Evolutionary conservation across 2,329 filamentous ascomycete species (phyloP).

Genomic region (Alternaria brassicicola): DNA sequence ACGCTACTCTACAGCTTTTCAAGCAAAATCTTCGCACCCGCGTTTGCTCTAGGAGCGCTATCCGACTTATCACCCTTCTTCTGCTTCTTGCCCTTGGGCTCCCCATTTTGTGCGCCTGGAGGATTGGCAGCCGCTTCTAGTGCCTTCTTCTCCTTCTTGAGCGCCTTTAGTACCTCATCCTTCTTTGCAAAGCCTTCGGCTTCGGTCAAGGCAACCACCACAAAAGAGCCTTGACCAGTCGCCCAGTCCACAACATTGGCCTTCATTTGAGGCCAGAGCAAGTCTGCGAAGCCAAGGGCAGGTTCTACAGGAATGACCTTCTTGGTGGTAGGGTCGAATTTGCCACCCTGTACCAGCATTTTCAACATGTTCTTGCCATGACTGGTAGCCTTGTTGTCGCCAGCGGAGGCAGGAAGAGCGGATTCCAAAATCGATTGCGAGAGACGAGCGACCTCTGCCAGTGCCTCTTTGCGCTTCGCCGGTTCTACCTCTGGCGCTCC

Average conservation of each 20-base stretch:
- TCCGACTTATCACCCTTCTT: conserved; percentile 50
- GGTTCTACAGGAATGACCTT: conserved; percentile 73
- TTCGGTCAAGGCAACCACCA: conserved; percentile 81
- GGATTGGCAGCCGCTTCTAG: conserved; percentile 69
- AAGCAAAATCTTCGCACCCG: conserved; percentile 55
- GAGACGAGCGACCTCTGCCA: conserved; percentile 67
- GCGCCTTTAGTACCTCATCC: conserved; percentile 68
- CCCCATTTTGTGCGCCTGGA: conserved; percentile 50
- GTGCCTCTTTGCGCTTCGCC: conserved; percentile 58
- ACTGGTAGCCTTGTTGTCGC: conserved; percentile 57
- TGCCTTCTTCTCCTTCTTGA: conserved; percentile 75
- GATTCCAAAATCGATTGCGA: conserved; percentile 41
- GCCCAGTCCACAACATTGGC: conserved; percentile 81
- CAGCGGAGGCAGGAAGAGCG: conserved; percentile 41
- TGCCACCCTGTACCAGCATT: conserved; percentile 85
- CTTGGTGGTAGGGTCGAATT: conserved; percentile 77
- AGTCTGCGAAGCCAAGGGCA: conserved; percentile 77
- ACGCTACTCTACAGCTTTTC: conserved; percentile 44
- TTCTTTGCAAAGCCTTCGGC: conserved; percentile 69
- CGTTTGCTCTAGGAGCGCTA: conserved; percentile 49
- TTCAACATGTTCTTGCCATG: conserved; percentile 85
- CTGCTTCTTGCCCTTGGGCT: conserved; percentile 39
- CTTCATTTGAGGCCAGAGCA: conserved; percentile 82
- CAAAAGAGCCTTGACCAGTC: conserved; percentile 82
- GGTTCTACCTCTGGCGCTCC: conserved; percentile 76